Base-by-base conservation (phyloP, 768 basidiomycete genomes). In the Coprinellus micaceus region DNA sequence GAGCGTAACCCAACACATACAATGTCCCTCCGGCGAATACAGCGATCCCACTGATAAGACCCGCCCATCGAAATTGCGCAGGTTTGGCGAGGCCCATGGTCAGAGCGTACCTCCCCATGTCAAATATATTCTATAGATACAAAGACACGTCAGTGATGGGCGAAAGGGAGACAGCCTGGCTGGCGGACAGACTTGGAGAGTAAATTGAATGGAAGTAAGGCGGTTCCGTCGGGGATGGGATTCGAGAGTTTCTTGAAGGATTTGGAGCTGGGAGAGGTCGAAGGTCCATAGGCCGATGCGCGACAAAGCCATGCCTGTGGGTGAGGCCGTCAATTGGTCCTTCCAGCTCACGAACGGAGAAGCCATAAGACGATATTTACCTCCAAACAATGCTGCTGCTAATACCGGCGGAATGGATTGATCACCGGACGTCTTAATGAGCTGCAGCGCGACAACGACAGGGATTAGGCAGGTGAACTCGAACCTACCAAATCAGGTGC, bases 231-330 rank as follows among this genome's bases (percentile, higher is more conserved):
- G 65, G 1, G 80, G 78, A 60, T 82, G 75, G 6, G 68, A 52
- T 15, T 67, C 65, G 4, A 83, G 71, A 0, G 75, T 70, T 13
- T 70, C 65, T 60, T 83, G 81, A 4, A 83, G 67, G 53, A 77
- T 70, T 56, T 81, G 77, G 11, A 79, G 66, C 53, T 83, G 81
- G 45, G 70, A 69, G 7, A 83, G 70, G 60, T 83, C 82, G 62
- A 83, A 82, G 0, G 74, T 70, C 80, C 80, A 82, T 0, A 83
- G 69, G 0, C 80, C 79, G 29, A 80, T 72, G 6, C 78, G 67
- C 0, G 74, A 75, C 1, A 76, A 60, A 3, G 78, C 77, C 72
- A 82, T 77, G 6, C 52, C 52, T 53, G 17, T 48, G 12, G 1
- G 13, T 9, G 3, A 13, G 37, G 40, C 6, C 37, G 40, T 43